Evolutionary conservation across 2,329 filamentous ascomycete genomes (phyloP).

Genomic region (Diaporthe citri): DNA sequence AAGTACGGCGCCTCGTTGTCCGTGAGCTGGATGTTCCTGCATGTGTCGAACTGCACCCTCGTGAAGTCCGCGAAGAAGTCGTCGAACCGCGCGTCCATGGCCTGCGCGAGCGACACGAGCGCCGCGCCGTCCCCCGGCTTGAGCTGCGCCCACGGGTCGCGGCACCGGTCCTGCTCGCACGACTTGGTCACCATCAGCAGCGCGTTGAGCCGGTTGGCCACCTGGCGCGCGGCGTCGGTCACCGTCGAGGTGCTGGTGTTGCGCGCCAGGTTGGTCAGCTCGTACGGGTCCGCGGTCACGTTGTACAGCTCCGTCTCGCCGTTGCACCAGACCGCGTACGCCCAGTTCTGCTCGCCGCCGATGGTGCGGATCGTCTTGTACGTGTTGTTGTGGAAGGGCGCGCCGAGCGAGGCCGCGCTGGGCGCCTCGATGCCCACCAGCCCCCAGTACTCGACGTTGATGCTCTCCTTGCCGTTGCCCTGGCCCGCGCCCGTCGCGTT

Average conservation of each 20-base stretch:
- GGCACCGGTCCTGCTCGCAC: constrained; percentile 66
- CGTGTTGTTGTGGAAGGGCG: constrained; percentile 42
- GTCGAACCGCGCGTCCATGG: constrained; percentile 42
- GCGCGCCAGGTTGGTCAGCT: constrained; percentile 44
- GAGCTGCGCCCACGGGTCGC: constrained; percentile 67
- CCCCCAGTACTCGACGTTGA: constrained; percentile 49
- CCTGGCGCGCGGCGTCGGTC: constrained; percentile 52
- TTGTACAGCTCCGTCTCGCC: constrained; percentile 50
- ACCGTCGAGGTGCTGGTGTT: constrained; percentile 40
- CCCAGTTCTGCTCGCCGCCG: constrained; percentile 42
- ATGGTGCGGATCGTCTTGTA: constrained; percentile 49
- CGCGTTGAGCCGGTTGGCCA: constrained; percentile 66
- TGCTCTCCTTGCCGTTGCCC: constrained; percentile 43
- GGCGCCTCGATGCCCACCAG: constrained; percentile 43
- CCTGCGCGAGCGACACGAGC: constrained; percentile 42
- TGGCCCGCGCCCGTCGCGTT: constrained; percentile 30
- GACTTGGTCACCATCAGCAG: constrained; percentile 72
- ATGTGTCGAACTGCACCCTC: constrained; percentile 42
- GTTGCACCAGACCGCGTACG: constrained; percentile 49
- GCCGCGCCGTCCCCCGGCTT: constrained; percentile 58
- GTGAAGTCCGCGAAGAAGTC: constrained; percentile 41
- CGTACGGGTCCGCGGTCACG: constrained; percentile 45
- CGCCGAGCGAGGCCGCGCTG: constrained; percentile 53
- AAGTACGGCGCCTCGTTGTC: constrained; percentile 44
- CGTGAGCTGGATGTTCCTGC: constrained; percentile 40